Evolutionary conservation across 2,329 filamentous ascomycete species (phyloP).

Genomic region (Hymenoscyphus salicellus): DNA sequence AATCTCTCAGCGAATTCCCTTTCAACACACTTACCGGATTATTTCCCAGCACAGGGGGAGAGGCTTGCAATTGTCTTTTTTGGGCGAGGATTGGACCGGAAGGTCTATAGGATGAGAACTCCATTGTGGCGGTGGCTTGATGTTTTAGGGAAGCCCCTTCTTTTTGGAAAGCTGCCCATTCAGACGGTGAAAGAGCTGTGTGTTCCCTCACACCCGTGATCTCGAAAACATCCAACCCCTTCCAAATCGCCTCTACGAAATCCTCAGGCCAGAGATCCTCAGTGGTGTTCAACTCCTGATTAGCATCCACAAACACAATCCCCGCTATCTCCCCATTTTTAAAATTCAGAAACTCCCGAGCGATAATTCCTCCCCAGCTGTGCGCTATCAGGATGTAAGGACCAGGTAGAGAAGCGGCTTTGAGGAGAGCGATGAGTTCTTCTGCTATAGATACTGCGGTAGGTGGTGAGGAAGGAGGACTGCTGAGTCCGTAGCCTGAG

Average conservation of each 20-base stretch:
- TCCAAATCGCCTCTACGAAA: conserved; percentile 4
- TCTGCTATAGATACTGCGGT: conserved; percentile 11
- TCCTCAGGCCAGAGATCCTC: background rate
- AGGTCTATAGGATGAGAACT: background rate
- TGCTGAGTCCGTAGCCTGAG: conserved; percentile 24
- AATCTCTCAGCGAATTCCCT: conserved; percentile 14
- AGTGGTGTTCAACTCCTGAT: conserved; percentile 5
- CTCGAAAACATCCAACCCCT: conserved; percentile 2
- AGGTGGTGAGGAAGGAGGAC: background rate
- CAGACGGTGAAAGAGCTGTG: background rate
- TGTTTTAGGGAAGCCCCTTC: background rate
- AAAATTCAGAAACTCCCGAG: conserved; percentile 19
- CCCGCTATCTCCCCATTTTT: conserved; percentile 11
- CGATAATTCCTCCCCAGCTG: conserved; percentile 17
- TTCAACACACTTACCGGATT: conserved; percentile 20
- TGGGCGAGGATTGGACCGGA: conserved; percentile 9
- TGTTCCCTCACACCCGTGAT: conserved; percentile 10
- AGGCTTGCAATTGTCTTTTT: conserved; percentile 22
- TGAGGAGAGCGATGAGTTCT: conserved; percentile 13
- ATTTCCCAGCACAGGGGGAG: conserved; percentile 8
- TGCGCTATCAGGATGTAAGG: conserved; percentile 18
- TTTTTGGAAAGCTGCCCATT: conserved; percentile 7
- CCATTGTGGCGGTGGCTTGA: background rate
- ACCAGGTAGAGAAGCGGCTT: conserved; percentile 3
- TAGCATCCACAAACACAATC: conserved; percentile 17